Evolutionary conservation across 2,329 filamentous ascomycete genomes (phyloP), one percentile per base, ranked within the genome.

Genomic region (Plectosphaerella sp.): DNA sequence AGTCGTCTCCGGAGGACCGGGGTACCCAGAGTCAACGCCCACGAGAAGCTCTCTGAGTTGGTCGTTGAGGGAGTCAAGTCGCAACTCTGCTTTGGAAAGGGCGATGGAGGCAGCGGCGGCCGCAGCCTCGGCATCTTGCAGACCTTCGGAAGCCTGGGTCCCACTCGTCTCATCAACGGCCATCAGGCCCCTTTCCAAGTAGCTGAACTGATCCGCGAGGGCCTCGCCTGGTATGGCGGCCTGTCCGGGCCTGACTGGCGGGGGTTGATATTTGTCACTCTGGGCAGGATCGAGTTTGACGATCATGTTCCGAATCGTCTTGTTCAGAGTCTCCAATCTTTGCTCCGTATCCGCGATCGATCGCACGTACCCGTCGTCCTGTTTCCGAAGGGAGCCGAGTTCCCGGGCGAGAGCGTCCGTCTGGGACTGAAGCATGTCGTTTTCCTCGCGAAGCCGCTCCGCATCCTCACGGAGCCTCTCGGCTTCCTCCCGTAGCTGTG

Each of bases 271-370:
- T 43, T 70, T 68, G 35, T 62, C 61, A 57, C 80, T 78, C 53
- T 75, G 74, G 15, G 72, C 72, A 2, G 86, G 83, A 62, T 87
- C 83, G 53, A 80, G 78, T 48, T 77, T 76, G 12, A 88, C 72
- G 59, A 93, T 82, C 53, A 89, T 78, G 46, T 86, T 79, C 54
- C 86, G 79, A 16, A 94, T 64, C 15, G 82, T 81, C 50, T 75
- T 73, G 64, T 89, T 93, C 43, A 93, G 70, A 33, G 78, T 76
- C 59, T 88, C 86, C 28, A 95, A 68, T 55, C 80, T 86, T 52
- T 72, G 76, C 60, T 88, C 87, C 14, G 86, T 83, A 15, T 82
- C 76, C 3, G 78, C 71, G 52, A 91, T 76, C 12, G 80, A 71
- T 53, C 78, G 74, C 54, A 73, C 71, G 43, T 76, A 71, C 18